Evolutionary conservation across 352 stramenopile species (phyloP).

Genomic region (Globisporangium carolinianum): DNA sequence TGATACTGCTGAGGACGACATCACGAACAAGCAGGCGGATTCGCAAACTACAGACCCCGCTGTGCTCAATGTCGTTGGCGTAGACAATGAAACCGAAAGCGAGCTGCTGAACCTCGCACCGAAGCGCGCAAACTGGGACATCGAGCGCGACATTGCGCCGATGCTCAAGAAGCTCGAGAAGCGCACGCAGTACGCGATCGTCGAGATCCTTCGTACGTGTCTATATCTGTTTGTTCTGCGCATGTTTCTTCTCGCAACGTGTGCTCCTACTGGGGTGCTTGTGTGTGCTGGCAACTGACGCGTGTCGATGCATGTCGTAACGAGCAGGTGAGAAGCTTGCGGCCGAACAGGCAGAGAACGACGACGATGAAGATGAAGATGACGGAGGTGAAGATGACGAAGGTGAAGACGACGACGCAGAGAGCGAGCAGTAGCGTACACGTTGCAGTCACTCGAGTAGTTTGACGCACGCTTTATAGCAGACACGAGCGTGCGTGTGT

Average conservation of each 20-base stretch:
- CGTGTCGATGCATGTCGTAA: not conserved
- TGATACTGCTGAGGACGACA: constrained; percentile 18
- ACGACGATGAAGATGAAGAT: constrained; percentile 47
- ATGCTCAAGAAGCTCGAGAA: constrained; percentile 85
- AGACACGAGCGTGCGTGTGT: too few relatives aligned
- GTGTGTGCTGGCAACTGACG: not conserved
- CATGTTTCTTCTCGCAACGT: too few relatives aligned
- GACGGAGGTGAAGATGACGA: constrained; percentile 39
- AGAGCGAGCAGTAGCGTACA: not conserved
- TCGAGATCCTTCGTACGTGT: constrained; percentile 77
- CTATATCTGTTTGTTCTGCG: not conserved
- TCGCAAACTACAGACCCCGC: not conserved
- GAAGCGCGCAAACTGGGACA: constrained; percentile 85
- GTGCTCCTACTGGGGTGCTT: too few relatives aligned
- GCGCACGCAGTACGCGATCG: constrained; percentile 80
- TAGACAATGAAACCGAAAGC: constrained; percentile 42
- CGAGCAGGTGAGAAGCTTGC: constrained; percentile 72
- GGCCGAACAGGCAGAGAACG: constrained; percentile 55
- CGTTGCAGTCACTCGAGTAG: too few relatives aligned
- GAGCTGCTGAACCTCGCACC: constrained; percentile 71
- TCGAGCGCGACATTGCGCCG: constrained; percentile 79
- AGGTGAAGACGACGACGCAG: constrained; percentile 21
- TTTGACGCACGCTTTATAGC: too few relatives aligned
- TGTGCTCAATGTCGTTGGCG: constrained; percentile 15
- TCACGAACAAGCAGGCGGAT: constrained; percentile 7